A percentile compares a stretch with the other conserved stretches of the same genome.
Evolutionary conservation across 2,329 filamentous ascomycete genomes (phyloP).

Genomic region (Cytospora paraplurivora): DNA sequence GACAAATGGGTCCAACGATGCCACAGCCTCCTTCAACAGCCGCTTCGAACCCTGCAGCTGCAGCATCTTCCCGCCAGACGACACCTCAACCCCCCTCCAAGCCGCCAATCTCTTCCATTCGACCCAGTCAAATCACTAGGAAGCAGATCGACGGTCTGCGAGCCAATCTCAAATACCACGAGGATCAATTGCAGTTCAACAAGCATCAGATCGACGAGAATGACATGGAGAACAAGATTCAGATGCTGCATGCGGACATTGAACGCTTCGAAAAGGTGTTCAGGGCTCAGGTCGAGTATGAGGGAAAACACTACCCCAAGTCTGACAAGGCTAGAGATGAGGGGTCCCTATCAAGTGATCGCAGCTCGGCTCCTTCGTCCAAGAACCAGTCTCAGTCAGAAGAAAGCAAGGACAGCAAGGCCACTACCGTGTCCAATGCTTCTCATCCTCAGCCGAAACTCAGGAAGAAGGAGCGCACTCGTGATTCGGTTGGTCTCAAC

Average conservation of each 20-base stretch:
- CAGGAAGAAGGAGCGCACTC: conserved; percentile 29
- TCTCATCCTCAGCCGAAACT: conserved; percentile 23
- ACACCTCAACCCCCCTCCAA: conserved; percentile 34
- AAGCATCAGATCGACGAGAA: conserved; percentile 63
- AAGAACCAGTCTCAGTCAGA: conserved; percentile 32
- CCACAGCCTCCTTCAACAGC: conserved; percentile 11
- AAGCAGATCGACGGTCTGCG: conserved; percentile 58
- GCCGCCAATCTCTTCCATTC: conserved; percentile 60
- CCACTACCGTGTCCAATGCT: conserved; percentile 25
- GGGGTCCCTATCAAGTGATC: conserved; percentile 17
- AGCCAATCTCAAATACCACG: conserved; percentile 55
- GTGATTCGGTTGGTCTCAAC: conserved; percentile 24
- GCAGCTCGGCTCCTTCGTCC: conserved; percentile 34
- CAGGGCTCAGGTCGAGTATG: conserved; percentile 48
- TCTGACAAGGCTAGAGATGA: conserved; percentile 34
- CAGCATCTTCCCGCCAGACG: conserved; percentile 30
- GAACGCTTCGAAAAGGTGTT: conserved; percentile 50
- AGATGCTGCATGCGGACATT: conserved; percentile 41
- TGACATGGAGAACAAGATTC: conserved; percentile 51
- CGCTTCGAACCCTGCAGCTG: conserved; percentile 13
- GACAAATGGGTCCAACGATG: conserved; percentile 18
- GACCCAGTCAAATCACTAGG: conserved; percentile 61
- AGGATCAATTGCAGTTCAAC: conserved; percentile 63
- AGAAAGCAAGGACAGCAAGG: conserved; percentile 27
- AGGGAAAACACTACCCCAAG: conserved; percentile 47